Evolutionary conservation across 345 rosid genomes (phyloP), one percentile per base, ranked within the genome.

Genomic region (Populus tremula): DNA sequence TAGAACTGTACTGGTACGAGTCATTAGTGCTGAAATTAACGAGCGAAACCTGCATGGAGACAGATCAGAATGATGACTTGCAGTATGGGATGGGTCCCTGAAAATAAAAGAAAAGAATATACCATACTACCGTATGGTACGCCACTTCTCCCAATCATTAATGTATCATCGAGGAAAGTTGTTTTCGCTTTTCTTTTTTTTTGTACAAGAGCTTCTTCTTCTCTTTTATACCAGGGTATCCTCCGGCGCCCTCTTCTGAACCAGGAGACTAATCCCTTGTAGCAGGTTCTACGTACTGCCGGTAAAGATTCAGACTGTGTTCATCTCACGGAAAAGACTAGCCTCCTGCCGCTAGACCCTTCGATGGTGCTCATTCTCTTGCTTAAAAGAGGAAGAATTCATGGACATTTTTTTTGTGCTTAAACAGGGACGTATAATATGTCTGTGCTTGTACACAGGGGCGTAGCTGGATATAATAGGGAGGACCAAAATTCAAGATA

Each of bases 51-150:
- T 33, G 5, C 29, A 39, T 62, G 56, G n/a, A 39, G 56, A 45
- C 56, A 45, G 70, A 65, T 64, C 61, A 75, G 71, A 75, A 45
- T 47, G 62, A 31, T 71, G 65, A 9, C 7, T 71, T 1, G 8
- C 23, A 62, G 45, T 41, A 2, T 41, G 45, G 45, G 45, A 41
- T 41, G 27, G 14, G 27, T 61, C 77, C 54, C 39, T 45, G 53
- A 39, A 63, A 6, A 25, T 4, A 38, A 56, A 59, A 50, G 0
- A 35, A 50, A 14, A 73, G 53, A 23, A 70, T 36, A 18, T 18
- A 67, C 36, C 16, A 41, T 41, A 41, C 23, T 18, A 2, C 23
- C 45, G 39, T 67, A 35, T 56, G 63, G 23, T 27, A 45, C 61
- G 17, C 73, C 53, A 11, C 36, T 47, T 70, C 45, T 45, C 73